A percentile compares a stretch with the other conserved stretches of the same genome.
Evolutionary conservation across 78 protist genomes (phyloP).

Genomic region (Kipferlia bialata): DNA sequence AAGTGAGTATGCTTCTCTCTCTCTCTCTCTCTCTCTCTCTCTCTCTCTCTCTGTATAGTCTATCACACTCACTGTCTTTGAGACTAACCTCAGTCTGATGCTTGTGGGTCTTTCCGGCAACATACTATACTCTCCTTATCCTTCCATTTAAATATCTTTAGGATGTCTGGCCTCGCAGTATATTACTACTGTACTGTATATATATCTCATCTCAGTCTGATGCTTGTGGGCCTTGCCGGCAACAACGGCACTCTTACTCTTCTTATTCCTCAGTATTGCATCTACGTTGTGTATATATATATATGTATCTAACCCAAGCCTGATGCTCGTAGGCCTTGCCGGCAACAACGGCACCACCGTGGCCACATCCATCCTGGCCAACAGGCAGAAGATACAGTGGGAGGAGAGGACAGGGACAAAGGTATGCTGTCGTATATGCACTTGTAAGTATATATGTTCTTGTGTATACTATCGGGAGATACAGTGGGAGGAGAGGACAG

Average conservation of each 20-base stretch:
- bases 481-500: constrained; percentile 63
- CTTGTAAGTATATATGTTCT: too few species aligned
- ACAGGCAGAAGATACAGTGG: constrained; percentile 74
- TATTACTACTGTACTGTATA: neutral
- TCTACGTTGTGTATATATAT: too few species aligned
- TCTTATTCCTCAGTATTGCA: neutral
- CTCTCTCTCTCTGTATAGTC: too few species aligned
- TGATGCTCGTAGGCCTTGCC: constrained; percentile 91
- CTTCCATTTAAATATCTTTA: too few species aligned
- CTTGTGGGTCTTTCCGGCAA: neutral
- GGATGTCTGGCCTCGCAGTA: neutral
- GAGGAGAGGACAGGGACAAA: constrained; percentile 30
- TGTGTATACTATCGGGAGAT: too few species aligned
- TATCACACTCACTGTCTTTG: neutral
- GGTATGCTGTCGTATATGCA: too few species aligned
- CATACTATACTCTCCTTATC: neutral
- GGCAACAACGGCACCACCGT: constrained; percentile 98
- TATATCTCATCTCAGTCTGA: constrained; percentile 29
- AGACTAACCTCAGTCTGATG: neutral
- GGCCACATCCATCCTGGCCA: constrained; percentile 81
- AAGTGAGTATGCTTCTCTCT: neutral
- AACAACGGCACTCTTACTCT: constrained; percentile 81
- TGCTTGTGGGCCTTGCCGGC: neutral
- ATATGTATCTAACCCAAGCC: constrained; percentile 9
- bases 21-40: neutral